Evolutionary conservation across 225 moss, liverwort and hornwort species (phyloP).

Genomic region (Lunularia cruciata): DNA sequence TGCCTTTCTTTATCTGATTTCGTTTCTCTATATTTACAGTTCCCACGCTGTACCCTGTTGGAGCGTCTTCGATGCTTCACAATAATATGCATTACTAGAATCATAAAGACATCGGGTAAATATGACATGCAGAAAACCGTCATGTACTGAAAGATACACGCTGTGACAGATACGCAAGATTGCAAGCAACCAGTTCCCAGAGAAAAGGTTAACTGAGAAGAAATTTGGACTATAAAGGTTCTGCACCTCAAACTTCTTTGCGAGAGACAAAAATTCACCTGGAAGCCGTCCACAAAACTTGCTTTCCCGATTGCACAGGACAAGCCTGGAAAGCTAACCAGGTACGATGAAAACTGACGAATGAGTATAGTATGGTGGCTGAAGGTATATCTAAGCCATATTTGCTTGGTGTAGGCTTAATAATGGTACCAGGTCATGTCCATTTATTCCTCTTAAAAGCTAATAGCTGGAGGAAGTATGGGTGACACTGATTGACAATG

Average conservation of each 20-base stretch:
- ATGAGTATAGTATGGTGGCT: slow-evolving; percentile 4
- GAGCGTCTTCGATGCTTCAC: too few relatives aligned
- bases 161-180: too few relatives aligned
- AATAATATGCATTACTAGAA: too few relatives aligned
- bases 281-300: neutral
- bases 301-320: neutral
- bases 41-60: too few relatives aligned
- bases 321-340: slow-evolving; percentile 9
- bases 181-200: too few relatives aligned
- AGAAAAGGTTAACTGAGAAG: too few relatives aligned
- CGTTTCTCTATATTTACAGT: too few relatives aligned
- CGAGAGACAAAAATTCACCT: slow-evolving; percentile 11
- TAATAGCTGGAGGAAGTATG: neutral
- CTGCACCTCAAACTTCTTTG: slow-evolving; percentile 2
- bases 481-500: neutral
- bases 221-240: too few relatives aligned
- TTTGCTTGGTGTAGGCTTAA: neutral
- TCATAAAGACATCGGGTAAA: too few relatives aligned
- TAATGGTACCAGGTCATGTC: neutral
- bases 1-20: too few relatives aligned
- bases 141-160: too few relatives aligned
- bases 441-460: neutral
- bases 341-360: neutral
- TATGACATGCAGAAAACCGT: too few relatives aligned
- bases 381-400: slow-evolving; percentile 1